Evolutionary conservation across 805 yeast genomes (phyloP).

Genomic region (Lipomyces kockii): DNA sequence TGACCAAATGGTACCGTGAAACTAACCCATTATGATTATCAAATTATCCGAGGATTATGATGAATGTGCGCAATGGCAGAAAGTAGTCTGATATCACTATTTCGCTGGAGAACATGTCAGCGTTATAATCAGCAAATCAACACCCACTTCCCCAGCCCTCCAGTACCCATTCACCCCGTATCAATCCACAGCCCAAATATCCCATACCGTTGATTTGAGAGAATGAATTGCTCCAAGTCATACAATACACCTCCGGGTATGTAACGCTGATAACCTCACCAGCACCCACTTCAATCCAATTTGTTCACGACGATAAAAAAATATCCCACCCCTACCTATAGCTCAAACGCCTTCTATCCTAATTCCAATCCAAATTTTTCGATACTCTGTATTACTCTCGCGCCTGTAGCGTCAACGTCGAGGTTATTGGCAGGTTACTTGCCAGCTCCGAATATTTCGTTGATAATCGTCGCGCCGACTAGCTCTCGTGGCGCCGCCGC

Average conservation of each 20-base stretch:
- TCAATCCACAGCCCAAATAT: not conserved
- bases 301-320: not conserved
- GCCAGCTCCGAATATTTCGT: too few relatives aligned
- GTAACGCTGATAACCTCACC: not conserved
- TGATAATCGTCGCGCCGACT: too few relatives aligned
- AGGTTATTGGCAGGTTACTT: too few relatives aligned
- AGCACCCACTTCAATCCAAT: not conserved
- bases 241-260: not conserved
- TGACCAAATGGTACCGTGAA: not conserved
- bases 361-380: not conserved
- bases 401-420: not conserved
- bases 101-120: not conserved
- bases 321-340: not conserved
- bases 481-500: not conserved
- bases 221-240: not conserved
- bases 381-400: not conserved
- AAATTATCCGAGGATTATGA: not conserved
- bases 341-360: not conserved
- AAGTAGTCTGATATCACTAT: not conserved
- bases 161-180: not conserved
- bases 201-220: not conserved
- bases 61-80: not conserved
- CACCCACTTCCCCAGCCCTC: not conserved
- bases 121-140: not conserved
- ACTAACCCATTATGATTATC: slow-evolving; percentile 10